A percentile compares a stretch with the other conserved stretches of the same genome.
Conservation (phyloP, 2,329 filamentous ascomycete species). For the Xenoacremonium recifei region DNA sequence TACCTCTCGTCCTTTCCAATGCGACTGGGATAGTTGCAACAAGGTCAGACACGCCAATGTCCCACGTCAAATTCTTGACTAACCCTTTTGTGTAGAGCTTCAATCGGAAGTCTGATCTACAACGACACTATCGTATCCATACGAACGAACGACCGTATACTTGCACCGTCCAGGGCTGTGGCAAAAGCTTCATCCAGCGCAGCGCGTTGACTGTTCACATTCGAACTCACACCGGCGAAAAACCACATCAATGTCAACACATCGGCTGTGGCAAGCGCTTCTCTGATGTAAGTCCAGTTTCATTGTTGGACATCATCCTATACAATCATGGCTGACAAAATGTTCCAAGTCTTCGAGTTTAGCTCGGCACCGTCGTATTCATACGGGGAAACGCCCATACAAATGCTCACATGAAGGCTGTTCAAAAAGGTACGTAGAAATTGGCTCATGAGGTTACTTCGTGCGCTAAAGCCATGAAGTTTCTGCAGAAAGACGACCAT, state of each 20-base stretch:
- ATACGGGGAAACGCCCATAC: conserved; percentile 66
- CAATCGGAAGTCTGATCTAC: conserved; percentile 69
- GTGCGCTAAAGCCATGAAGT: conserved; percentile 35
- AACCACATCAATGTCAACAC: conserved; percentile 67
- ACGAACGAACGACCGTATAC: conserved; percentile 69
- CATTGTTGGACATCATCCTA: conserved; percentile 12
- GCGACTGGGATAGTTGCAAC: conserved; percentile 60
- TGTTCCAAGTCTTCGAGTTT: conserved; percentile 58
- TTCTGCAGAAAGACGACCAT: conserved; percentile 73
- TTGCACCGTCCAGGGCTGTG: conserved; percentile 59
- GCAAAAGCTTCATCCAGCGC: conserved; percentile 70
- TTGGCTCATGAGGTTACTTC: neutral
- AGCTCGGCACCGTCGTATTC: conserved; percentile 63
- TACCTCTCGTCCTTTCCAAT: conserved; percentile 60
- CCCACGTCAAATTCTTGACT: conserved; percentile 11
- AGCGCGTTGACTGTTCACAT: conserved; percentile 70
- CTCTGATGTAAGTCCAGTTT: conserved; percentile 67
- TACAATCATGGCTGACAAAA: conserved; percentile 8
- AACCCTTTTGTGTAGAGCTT: conserved; percentile 52
- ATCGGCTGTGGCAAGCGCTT: conserved; percentile 66
- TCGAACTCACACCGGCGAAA: conserved; percentile 69
- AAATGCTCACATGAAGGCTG: conserved; percentile 61
- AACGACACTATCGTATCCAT: conserved; percentile 69
- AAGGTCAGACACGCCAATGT: conserved; percentile 54
- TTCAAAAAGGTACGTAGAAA: conserved; percentile 52